phyloP scores from a whole-genome alignment of 1,284 basidiomycete genomes.

The Naganishia sp. region DNA sequence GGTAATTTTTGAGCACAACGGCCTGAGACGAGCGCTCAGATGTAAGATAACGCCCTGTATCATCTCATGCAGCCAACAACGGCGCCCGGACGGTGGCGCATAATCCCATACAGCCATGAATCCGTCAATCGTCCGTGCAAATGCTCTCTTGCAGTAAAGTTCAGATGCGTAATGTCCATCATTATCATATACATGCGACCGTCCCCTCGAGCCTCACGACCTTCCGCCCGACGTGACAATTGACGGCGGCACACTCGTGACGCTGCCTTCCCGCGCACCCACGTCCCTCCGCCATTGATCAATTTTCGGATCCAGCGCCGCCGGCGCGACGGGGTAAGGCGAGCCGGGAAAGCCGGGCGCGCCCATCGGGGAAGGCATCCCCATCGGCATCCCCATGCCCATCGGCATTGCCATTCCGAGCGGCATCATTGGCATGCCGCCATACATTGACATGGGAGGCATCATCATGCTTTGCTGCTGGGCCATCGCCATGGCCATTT shows the following conservation, averaged over 20 bases:
- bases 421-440: constrained; percentile 27
- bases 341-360: constrained; percentile 1
- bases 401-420: constrained; percentile 32
- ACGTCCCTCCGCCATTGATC: constrained; percentile 34
- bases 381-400: constrained; percentile 20
- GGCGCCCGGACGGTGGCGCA: too few species aligned
- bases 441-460: constrained; percentile 25
- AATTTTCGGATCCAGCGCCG: constrained; percentile 31
- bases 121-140: too few species aligned
- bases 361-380: constrained; percentile 19
- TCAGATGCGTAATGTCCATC: too few species aligned
- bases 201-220: background rate
- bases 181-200: too few species aligned
- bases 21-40: too few species aligned
- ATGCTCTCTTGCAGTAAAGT: too few species aligned
- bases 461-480: constrained; percentile 31
- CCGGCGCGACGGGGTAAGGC: background rate
- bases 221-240: constrained; percentile 18
- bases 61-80: too few species aligned
- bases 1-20: too few species aligned
- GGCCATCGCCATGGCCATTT: constrained; percentile 18
- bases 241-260: constrained; percentile 21
- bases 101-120: too few species aligned
- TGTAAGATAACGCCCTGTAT: too few species aligned
- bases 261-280: constrained; percentile 26